phyloP scores from a whole-genome alignment of 1,139 yeast species.

The Candida sp. region DNA sequence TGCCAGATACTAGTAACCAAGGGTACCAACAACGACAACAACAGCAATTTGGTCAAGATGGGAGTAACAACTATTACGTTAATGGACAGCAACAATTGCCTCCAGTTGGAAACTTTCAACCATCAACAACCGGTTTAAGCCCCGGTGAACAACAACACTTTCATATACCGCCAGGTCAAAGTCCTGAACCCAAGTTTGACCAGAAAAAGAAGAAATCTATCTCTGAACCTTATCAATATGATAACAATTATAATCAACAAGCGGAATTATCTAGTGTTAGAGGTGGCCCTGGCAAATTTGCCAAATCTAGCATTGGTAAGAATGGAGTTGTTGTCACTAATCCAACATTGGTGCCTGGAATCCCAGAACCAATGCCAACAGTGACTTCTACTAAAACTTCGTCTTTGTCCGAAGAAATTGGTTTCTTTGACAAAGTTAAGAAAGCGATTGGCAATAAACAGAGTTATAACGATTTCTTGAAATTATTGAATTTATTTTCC shows the following conservation, averaged over 20 bases:
- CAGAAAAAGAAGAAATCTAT: slow-evolving; percentile 26
- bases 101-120: slow-evolving; percentile 94
- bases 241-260: slow-evolving; percentile 39
- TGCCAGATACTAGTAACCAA: slow-evolving; percentile 79
- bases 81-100: slow-evolving; percentile 62
- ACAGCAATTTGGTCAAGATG: slow-evolving; percentile 11
- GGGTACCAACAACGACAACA: slow-evolving; percentile 16
- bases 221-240: slow-evolving; percentile 28
- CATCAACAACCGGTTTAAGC: slow-evolving; percentile 39
- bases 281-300: slow-evolving; percentile 18
- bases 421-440: slow-evolving; percentile 90
- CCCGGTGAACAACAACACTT: slow-evolving; percentile 12
- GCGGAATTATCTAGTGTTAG: slow-evolving; percentile 56
- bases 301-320: slow-evolving; percentile 9
- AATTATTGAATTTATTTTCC: slow-evolving; percentile 79
- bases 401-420: slow-evolving; percentile 75
- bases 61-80: slow-evolving; percentile 13
- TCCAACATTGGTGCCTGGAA: slow-evolving; percentile 79
- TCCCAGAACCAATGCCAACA: slow-evolving; percentile 84
- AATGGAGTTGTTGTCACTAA: slow-evolving; percentile 25
- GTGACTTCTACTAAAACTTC: slow-evolving; percentile 49
- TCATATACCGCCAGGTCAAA: slow-evolving; percentile 12
- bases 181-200: slow-evolving; percentile 13
- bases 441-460: slow-evolving; percentile 88
- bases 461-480: slow-evolving; percentile 86